Evolutionary conservation across 1,139 yeast species (phyloP).

Genomic region (Debaryomyces robertsiae): DNA sequence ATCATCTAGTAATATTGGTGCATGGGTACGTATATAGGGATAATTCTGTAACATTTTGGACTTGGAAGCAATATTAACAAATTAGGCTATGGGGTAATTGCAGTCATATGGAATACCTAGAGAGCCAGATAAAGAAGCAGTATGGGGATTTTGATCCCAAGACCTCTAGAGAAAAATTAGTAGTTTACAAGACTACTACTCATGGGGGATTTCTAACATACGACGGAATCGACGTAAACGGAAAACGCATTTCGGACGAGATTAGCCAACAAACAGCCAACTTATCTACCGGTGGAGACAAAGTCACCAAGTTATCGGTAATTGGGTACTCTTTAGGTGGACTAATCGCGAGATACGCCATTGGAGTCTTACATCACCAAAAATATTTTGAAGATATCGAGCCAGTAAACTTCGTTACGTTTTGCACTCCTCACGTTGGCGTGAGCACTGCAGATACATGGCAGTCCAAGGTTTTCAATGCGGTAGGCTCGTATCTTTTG

Average conservation of each 20-base stretch:
- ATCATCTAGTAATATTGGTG: constrained; percentile 69
- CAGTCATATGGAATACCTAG: constrained; percentile 64
- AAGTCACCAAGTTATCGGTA: constrained; percentile 61
- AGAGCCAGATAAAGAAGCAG: constrained; percentile 36
- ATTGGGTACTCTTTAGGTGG: constrained; percentile 88
- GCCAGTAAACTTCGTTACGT: constrained; percentile 68
- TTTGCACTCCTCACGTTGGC: constrained; percentile 86
- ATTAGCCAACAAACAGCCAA: constrained; percentile 49
- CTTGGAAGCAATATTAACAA: constrained; percentile 13
- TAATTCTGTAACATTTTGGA: too few species aligned
- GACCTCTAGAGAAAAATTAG: constrained; percentile 40
- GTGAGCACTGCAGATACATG: constrained; percentile 59
- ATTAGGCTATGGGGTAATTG: constrained; percentile 75
- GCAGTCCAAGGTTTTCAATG: constrained; percentile 54
- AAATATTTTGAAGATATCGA: constrained; percentile 51
- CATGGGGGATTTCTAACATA: constrained; percentile 73
- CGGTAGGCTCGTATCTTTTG: constrained; percentile 59
- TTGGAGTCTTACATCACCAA: constrained; percentile 63
- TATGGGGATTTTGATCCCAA: constrained; percentile 14
- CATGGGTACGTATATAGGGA: constrained; percentile 67
- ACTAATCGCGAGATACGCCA: constrained; percentile 70
- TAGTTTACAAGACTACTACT: constrained; percentile 59
- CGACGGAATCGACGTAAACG: constrained; percentile 87
- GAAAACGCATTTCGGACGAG: constrained; percentile 72
- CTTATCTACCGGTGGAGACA: constrained; percentile 24